A percentile compares a stretch with the other conserved stretches of the same genome.
These are phyloP conservation scores for Fusarium hostae DNA, from an alignment of 2,329 filamentous ascomycete genomes.

Conservation along the genomic window DNA sequence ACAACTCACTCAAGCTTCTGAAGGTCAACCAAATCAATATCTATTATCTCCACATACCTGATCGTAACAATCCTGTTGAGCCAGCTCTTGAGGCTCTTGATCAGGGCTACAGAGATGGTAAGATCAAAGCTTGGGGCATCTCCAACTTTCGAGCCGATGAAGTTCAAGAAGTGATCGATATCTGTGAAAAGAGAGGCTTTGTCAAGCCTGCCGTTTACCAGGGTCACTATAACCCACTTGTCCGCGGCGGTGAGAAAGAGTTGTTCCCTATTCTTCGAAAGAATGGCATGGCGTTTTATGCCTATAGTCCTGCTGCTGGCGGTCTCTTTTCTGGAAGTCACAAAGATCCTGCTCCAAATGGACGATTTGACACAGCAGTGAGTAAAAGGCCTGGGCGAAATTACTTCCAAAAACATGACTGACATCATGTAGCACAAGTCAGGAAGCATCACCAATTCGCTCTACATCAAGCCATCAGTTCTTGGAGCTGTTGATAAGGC, in stretches of 20 bases:
- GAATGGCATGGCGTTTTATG: constrained; percentile 56
- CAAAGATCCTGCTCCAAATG: constrained; percentile 21
- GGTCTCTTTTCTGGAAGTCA: constrained; percentile 44
- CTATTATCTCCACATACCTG: constrained; percentile 43
- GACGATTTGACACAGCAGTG: constrained; percentile 44
- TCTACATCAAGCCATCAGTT: constrained; percentile 47
- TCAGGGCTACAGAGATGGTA: constrained; percentile 53
- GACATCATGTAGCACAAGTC: background rate
- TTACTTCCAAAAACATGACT: accelerated
- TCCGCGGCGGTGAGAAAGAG: constrained; percentile 54
- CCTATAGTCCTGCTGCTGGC: constrained; percentile 49
- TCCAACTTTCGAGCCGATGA: constrained; percentile 59
- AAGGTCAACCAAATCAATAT: constrained; percentile 37
- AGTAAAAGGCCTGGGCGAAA: background rate
- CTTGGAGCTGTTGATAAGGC: constrained; percentile 43
- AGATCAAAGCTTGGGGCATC: constrained; percentile 58
- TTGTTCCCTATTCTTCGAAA: constrained; percentile 56
- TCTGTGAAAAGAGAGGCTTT: constrained; percentile 56
- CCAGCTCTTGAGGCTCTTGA: constrained; percentile 56
- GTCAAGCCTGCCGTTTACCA: constrained; percentile 59
- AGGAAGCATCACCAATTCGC: constrained; percentile 40
- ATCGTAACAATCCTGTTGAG: constrained; percentile 55
- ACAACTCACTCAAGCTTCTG: constrained; percentile 48
- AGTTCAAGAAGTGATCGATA: constrained; percentile 55
- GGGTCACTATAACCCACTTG: constrained; percentile 59